Base-by-base conservation (phyloP, 108 stramenopile species). In the Pseudonitzschia multiseries region DNA sequence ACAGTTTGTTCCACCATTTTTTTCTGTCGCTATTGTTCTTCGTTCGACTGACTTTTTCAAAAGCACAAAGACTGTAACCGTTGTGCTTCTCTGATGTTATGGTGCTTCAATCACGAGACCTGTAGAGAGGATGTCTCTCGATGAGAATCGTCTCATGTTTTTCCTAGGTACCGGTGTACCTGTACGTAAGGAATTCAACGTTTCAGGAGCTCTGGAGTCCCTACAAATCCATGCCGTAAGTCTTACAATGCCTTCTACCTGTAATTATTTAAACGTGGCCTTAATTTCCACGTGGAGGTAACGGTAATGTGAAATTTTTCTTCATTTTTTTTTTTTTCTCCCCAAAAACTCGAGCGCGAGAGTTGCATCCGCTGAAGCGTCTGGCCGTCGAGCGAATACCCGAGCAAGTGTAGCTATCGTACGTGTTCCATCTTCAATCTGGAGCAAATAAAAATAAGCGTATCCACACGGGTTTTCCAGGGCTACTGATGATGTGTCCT, bases 1-100 rank as follows among this genome's bases (percentile, higher is more conserved):
- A 74, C 83, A 17, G 79, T 84, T 68, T 84, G 82, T 74, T 85
- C 84, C 65, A 71, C 76, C 75, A 81, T 87, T 43, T 32, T 74
- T 36, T 21, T 43, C 8, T 50, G 26, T 65, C 12, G 40, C 41
- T 13, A 31, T 15, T 33, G 53, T 33, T 56, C 17, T 56, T 21
- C 13, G 18, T 18, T 10, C 46, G 6, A 36, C 36, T 36, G 6
- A 36, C 6, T 36, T 36, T 36, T 36, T 6, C 2, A 36, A 36
- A 36, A 5, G 36, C 36, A 36, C 36, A 36, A 36, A 36, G 4
- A 6, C 36, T 5, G 36, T 36, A 5, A 36, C 36, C 36, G 36
- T n/a, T n/a, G 36, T 36, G 36, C 36, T 36, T 36, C 36, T 36
- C 36, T 6, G 36, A 36, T 36, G 36, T 36, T 36, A 6, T 36